phyloP scores from a whole-genome alignment of 2,329 filamentous ascomycete genomes.

The Colletotrichum tabaci region DNA sequence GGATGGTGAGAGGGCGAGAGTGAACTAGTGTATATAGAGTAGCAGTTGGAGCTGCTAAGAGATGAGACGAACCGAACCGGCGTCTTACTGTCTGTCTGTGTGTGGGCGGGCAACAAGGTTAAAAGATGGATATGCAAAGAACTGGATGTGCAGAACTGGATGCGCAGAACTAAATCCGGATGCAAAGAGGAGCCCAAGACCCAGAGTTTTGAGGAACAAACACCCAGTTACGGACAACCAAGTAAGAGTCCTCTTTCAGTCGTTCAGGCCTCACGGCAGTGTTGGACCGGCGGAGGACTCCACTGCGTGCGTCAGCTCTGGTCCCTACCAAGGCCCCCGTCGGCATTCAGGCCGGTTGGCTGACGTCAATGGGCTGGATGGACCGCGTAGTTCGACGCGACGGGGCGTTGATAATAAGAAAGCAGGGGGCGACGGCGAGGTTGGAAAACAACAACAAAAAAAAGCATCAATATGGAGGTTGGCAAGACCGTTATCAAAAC shows the following conservation, averaged over 20 bases:
- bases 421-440: background rate
- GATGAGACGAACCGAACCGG: background rate
- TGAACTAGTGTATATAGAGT: background rate
- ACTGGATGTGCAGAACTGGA: background rate
- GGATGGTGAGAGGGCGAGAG: too few relatives aligned
- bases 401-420: background rate
- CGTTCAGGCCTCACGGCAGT: constrained; percentile 7
- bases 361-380: constrained; percentile 11
- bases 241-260: background rate
- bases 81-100: too few relatives aligned
- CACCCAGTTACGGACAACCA: background rate
- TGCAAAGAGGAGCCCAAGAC: too few relatives aligned
- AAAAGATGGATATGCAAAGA: constrained; percentile 1
- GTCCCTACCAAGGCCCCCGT: constrained; percentile 18
- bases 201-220: background rate
- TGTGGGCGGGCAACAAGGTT: constrained; percentile 3
- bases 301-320: constrained; percentile 28
- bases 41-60: background rate
- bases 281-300: constrained; percentile 4
- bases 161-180: background rate
- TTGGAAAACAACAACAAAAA: background rate
- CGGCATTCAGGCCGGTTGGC: constrained; percentile 4
- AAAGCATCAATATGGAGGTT: background rate
- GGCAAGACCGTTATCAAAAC: too few relatives aligned
- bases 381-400: too few relatives aligned